These are phyloP conservation scores for Penicillium sclerotigenum DNA, from an alignment of 2,329 filamentous ascomycete species.

Conservation along the genomic window DNA sequence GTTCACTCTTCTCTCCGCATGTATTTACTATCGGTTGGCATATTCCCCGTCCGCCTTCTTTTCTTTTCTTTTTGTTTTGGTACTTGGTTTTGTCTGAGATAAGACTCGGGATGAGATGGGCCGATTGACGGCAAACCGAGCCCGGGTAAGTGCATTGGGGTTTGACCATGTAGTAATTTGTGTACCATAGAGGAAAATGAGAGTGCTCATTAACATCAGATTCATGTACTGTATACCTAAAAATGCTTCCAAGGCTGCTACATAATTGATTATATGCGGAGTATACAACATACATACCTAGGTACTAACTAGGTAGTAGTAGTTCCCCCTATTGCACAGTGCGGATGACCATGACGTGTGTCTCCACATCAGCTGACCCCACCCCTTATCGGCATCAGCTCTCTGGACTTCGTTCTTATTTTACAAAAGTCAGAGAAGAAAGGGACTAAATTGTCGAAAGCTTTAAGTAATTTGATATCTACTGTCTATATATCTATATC, in stretches of 20 bases:
- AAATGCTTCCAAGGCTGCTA: background rate
- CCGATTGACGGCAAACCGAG: conserved; percentile 4
- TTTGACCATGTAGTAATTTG: conserved; percentile 24
- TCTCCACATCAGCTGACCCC: conserved; percentile 12
- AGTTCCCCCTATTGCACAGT: background rate
- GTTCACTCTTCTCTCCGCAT: conserved; percentile 22
- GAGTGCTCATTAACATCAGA: conserved; percentile 9
- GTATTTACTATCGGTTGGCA: conserved; percentile 31
- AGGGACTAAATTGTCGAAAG: background rate
- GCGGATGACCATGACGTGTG: conserved; percentile 10
- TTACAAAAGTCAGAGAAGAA: background rate
- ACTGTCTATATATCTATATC: too few species aligned
- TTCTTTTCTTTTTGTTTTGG: conserved; percentile 17
- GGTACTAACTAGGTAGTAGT: too few species aligned
- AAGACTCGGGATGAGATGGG: conserved; percentile 10
- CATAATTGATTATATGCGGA: too few species aligned
- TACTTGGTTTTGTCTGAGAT: conserved; percentile 12
- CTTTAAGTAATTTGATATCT: background rate
- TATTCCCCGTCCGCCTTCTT: conserved; percentile 20
- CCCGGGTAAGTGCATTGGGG: conserved; percentile 13
- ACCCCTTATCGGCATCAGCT: conserved; percentile 9
- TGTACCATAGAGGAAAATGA: conserved; percentile 30
- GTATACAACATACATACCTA: too few species aligned
- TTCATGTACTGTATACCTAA: background rate
- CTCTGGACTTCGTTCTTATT: background rate